Evolutionary conservation across 805 yeast species (phyloP), one percentile per base, ranked within the genome.

Genomic region (Cyberlindnera meyerae): DNA sequence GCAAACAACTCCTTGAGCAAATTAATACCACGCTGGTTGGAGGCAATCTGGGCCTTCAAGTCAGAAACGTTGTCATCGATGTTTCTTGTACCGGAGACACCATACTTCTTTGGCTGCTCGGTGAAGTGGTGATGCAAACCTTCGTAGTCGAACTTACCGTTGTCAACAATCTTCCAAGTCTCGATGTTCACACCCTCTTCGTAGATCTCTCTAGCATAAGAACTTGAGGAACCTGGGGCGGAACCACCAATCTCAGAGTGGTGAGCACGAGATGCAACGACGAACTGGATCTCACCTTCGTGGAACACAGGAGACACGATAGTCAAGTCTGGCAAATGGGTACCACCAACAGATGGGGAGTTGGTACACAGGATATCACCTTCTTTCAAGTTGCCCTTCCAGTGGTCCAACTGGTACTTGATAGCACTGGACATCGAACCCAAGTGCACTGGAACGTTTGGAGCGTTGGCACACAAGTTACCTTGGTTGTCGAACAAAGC

Each of bases 191-290:
- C 79, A 37, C 80, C 82, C 54, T 75, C 82, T 42, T 74, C 74
- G 42, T 56, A 68, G 27, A 75, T 62, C 26, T 68, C 65, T 46
- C 68, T 70, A 11, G 80, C 75, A 48, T 72, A 61, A 4, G 80
- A 71, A 16, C 78, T 72, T 63, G 70, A 72, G 1, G 76, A 68
- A 4, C 79, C 79, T 8, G 79, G 77, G 32, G 75, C 63, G 33
- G 75, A 66, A n/a, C 78, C 75, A 27, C 81, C 81, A 48, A 90
- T 89, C 60, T 89, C 97, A 6, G 96, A 89, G 62, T 90, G 97
- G 61, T 89, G 97, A 2, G 96, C 97, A 46, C 81, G 60, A 2
- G 79, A 66, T 5, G 80, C 81, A 14, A 71, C 70, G 58, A 73
- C 72, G 47, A 74, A 75, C 21, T 66, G 61, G 12, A 72, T 66